Evolutionary conservation across 1,139 yeast species (phyloP).

Genomic region (Saccharomyces hybrid): DNA sequence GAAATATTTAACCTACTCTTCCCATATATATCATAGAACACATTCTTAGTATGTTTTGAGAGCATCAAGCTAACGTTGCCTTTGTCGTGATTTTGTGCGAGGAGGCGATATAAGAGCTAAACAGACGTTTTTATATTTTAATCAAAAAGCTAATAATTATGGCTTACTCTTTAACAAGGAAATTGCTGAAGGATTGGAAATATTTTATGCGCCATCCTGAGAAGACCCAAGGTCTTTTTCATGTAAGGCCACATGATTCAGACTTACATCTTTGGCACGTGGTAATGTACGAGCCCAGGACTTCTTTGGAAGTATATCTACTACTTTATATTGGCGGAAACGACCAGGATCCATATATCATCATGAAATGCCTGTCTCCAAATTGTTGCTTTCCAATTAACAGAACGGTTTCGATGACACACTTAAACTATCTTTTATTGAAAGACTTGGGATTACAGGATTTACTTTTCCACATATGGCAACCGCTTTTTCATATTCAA

Average conservation of each 20-base stretch:
- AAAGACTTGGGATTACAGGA: conserved; percentile 19
- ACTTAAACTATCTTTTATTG: conserved; percentile 14
- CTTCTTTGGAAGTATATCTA: conserved; percentile 20
- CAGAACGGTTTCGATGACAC: conserved; percentile 23
- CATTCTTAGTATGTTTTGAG: not conserved
- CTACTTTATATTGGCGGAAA: conserved; percentile 16
- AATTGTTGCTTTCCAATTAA: conserved; percentile 24
- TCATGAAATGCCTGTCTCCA: conserved; percentile 28
- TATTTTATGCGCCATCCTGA: conserved; percentile 11
- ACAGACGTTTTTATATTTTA: not conserved
- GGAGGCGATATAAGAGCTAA: not conserved
- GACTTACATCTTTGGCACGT: conserved; percentile 30
- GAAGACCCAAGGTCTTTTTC: conserved; percentile 7
- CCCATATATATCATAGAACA: not conserved
- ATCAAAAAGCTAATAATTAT: not conserved
- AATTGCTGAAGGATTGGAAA: conserved; percentile 30
- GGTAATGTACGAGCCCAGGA: conserved; percentile 17
- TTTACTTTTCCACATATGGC: conserved; percentile 20
- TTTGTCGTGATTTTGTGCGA: not conserved
- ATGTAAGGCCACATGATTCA: conserved; percentile 29
- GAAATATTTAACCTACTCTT: not conserved
- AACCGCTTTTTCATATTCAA: conserved; percentile 11
- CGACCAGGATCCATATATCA: conserved; percentile 16
- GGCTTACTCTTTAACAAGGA: conserved; percentile 16
- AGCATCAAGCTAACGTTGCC: not conserved